Evolutionary conservation across 148 eudicot genomes (phyloP).

Genomic region (Fagopyrum tataricum): DNA sequence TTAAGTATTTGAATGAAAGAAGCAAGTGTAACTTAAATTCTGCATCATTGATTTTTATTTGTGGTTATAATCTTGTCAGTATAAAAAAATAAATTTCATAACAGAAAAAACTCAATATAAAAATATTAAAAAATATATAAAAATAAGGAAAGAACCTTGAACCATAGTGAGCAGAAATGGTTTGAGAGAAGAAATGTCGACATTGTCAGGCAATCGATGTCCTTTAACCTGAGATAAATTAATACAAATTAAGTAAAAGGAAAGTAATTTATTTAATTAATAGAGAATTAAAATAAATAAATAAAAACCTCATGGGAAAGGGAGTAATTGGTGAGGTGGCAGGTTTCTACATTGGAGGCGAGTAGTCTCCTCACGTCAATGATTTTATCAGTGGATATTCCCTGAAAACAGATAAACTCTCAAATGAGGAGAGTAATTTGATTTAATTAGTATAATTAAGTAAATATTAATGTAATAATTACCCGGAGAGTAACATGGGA

Average conservation of each 20-base stretch:
- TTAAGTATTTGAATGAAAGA: no score
- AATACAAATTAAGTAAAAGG: neutral
- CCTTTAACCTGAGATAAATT: conserved; percentile 55
- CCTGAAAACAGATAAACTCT: conserved; percentile 31
- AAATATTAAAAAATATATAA: neutral
- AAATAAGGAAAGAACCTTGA: conserved; percentile 53
- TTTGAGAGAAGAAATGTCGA: conserved; percentile 68
- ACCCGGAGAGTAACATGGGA: conserved; percentile 83
- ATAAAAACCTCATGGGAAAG: conserved; percentile 70
- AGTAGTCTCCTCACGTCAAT: conserved; percentile 77
- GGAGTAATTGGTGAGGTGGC: conserved; percentile 83
- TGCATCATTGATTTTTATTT: no score
- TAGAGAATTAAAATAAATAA: neutral
- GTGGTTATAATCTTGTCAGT: no score
- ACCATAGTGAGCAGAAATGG: conserved; percentile 84
- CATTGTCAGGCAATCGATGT: conserved; percentile 53
- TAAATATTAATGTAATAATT: neutral
- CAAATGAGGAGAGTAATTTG: neutral
- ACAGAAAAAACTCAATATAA: no score
- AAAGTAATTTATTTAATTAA: neutral
- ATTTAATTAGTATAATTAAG: neutral
- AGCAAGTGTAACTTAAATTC: no score
- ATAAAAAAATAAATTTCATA: no score
- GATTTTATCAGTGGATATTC: conserved; percentile 86
- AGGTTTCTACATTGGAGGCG: conserved; percentile 78